Evolutionary conservation across 371 early-diverging fungal genomes (phyloP), one percentile per base, ranked within the genome.

Genomic region (Mucor sp.): DNA sequence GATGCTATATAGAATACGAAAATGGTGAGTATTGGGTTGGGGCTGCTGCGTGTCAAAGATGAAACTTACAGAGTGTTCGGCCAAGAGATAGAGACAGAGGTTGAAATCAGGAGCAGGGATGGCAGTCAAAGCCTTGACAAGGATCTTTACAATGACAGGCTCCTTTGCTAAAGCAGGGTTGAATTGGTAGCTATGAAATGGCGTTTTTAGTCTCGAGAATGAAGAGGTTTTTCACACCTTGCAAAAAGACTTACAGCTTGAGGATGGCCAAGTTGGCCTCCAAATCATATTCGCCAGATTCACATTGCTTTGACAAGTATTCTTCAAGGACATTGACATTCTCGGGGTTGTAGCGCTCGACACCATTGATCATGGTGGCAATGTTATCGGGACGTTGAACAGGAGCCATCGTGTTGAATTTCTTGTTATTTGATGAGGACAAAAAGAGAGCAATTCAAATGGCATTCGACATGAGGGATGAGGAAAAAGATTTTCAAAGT

Each of bases 221-320:
- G 7, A 6, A 33, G 8, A 6, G 33, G n/a, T n/a, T n/a, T n/a
- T n/a, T n/a, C n/a, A n/a, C n/a, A n/a, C n/a, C n/a, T n/a, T n/a
- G n/a, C n/a, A n/a, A n/a, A n/a, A n/a, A 12, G 14, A 56, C 81
- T 77, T 85, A 96, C 85, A 97, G 84, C 80, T 97, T 95, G 62
- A 97, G 85, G 58, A 95, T 85, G 50, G 95, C 95, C 61, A 95
- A 85, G 81, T 94, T 94, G 28, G 97, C 96, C 85, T 90, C 88
- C 70, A 92, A 79, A 82, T 96, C 96, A 74, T 92, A 92, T 74
- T 89, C 86, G 79, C 84, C 87, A 70, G 82, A 86, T 39, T 85
- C 81, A 80, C 94, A 91, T 79, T 95, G 96, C 21, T 85, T 79
- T 25, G 80, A 83, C 23, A 95, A 86, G 78, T 97, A 95, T 53